These are phyloP conservation scores for Calonectria hawksworthii DNA, from an alignment of 2,329 filamentous ascomycete genomes.

Conservation along the genomic window DNA sequence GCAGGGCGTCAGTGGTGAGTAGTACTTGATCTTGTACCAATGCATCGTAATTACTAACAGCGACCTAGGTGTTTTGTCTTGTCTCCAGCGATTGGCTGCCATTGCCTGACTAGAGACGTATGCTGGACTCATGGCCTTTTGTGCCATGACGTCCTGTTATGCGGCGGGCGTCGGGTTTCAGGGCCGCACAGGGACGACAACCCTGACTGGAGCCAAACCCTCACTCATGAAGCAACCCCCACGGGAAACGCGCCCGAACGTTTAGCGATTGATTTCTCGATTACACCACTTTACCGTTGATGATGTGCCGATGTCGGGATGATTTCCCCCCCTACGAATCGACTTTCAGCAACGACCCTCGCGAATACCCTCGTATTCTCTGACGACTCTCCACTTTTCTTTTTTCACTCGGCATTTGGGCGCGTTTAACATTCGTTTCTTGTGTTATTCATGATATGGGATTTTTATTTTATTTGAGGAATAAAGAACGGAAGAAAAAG, in stretches of 20 bases:
- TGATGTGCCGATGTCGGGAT: not conserved
- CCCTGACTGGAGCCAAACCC: slow-evolving; percentile 28
- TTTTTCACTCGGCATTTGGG: slow-evolving; percentile 3
- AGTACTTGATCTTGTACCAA: not conserved
- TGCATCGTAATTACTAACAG: not conserved
- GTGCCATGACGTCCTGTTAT: slow-evolving; percentile 42
- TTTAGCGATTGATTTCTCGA: slow-evolving; percentile 20
- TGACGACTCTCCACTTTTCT: slow-evolving; percentile 32
- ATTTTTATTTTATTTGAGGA: slow-evolving; percentile 2
- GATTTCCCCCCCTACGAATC: not conserved
- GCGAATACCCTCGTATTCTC: slow-evolving; percentile 27
- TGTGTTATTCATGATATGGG: slow-evolving; percentile 32
- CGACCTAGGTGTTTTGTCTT: slow-evolving; percentile 56
- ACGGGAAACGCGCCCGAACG: slow-evolving; percentile 31
- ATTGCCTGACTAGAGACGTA: slow-evolving; percentile 36
- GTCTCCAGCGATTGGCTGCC: slow-evolving; percentile 58
- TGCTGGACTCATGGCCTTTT: slow-evolving; percentile 36
- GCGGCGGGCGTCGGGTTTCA: slow-evolving; percentile 44
- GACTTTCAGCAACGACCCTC: slow-evolving; percentile 27
- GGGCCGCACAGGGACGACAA: slow-evolving; percentile 36
- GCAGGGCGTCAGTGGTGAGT: slow-evolving; percentile 90
- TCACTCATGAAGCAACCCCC: slow-evolving; percentile 20
- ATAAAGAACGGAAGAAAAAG: slow-evolving; percentile 24
- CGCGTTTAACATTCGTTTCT: slow-evolving; percentile 31
- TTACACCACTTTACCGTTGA: not conserved